Base-by-base conservation (phyloP, 208 protist genomes). In the Borovskyia barvae region DNA sequence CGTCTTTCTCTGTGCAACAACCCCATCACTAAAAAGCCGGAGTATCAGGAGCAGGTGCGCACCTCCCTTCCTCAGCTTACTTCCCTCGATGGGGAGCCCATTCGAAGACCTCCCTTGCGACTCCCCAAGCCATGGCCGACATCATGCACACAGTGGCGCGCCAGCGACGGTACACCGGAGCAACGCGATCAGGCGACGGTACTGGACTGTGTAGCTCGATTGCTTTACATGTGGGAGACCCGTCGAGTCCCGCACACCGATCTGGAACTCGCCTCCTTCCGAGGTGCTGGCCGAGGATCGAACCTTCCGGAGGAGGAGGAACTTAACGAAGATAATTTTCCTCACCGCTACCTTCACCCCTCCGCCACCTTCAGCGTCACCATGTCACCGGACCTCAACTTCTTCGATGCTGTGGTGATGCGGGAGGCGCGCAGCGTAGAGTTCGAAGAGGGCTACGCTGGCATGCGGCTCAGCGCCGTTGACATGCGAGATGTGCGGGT, bases 11-110 rank as follows among this genome's bases (percentile, higher is more conserved):
- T 94, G 15, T 47, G 40, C 12, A 69, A 74, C 54, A 94, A 94
- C 55, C 77, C 74, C 40, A 94, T 94, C 55, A 94, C 88, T 4
- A 75, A 72, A 24, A 94, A 94, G 66, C 88, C 88, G 3, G 84
- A 92, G 54, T 94, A 94, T 57, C 77, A 85, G 50, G 88, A 90
- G 52, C 88, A 94, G 64, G 82, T 94, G 29, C 82, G 88, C 7
- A 54, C 52, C 24, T 87, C 75, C 5, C 72, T 94, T n/a, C 88
- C 88, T 1, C 68, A 65, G 45, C 75, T 94, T 25, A 88, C 78
- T 11, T 85, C 78, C 24, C 70, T 94, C 6, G 88, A 94, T 46
- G 85, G 88, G 1, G 74, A 70, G 64, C 62, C 76, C 1, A 92
- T 94, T 32, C 88, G 88, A 22, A 81, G 82, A 0, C 80, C 88